phyloP scores from a whole-genome alignment of 1,284 basidiomycete genomes.

The Peniophora sp. region DNA sequence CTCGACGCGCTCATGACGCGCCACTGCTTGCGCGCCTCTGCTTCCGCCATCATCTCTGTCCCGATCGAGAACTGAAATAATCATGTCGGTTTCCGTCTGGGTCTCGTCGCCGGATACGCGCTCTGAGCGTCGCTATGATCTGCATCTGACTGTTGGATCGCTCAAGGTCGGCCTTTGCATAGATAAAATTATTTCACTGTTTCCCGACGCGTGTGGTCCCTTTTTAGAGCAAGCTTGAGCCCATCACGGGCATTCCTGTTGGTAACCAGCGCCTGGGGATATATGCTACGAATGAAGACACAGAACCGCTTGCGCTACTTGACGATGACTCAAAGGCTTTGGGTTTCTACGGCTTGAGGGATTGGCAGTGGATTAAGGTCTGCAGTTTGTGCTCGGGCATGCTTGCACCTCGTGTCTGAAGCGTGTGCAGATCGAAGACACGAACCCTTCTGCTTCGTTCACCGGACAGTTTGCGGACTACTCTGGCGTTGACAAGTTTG shows the following conservation, averaged over 20 bases:
- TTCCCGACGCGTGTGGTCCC: not conserved
- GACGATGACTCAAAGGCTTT: constrained; percentile 63
- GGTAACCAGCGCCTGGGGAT: constrained; percentile 65
- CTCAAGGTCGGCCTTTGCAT: constrained; percentile 56
- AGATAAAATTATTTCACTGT: not conserved
- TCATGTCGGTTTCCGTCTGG: constrained; percentile 53
- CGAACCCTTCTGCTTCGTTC: constrained; percentile 64
- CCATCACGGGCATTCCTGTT: constrained; percentile 84
- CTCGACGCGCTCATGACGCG: too few relatives aligned
- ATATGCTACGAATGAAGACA: constrained; percentile 50
- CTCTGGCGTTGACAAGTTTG: constrained; percentile 88
- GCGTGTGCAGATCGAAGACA: constrained; percentile 67
- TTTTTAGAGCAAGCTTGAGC: constrained; percentile 72
- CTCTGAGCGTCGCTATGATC: constrained; percentile 78
- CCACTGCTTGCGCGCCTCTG: too few relatives aligned
- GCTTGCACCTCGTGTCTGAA: too few relatives aligned
- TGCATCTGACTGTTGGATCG: constrained; percentile 62
- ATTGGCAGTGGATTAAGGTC: constrained; percentile 73
- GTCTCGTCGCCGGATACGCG: constrained; percentile 83
- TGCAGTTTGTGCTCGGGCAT: not conserved
- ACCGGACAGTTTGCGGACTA: constrained; percentile 82
- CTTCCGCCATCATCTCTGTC: not conserved
- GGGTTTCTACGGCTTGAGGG: constrained; percentile 64
- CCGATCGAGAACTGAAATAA: not conserved
- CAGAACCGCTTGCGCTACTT: constrained; percentile 44